Evolutionary conservation across 75 land plant genomes (phyloP), one percentile per base, ranked within the genome.

Genomic region (Cunninghamia lanceolata): DNA sequence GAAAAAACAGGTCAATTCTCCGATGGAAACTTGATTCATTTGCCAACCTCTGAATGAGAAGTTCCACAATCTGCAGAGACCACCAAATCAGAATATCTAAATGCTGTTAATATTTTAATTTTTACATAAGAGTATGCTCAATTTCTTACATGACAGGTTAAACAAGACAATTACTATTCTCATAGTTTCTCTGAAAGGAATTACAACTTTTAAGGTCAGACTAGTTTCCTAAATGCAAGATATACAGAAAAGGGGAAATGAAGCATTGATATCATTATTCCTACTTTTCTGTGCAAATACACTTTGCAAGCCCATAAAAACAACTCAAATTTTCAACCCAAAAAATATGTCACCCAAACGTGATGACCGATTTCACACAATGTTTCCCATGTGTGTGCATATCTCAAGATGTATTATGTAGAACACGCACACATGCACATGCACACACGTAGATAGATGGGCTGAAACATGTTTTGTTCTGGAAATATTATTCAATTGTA

Each of bases 1-100:
- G 98, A 85, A 98, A 98, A 85, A 97, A 97, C 13, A 95, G 89
- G 84, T 98, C 99, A 59, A 98, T 90, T 85, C 92, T 91, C 5
- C 94, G 96, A 90, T 95, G 97, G 73, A 91, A 92, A 86, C 94
- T 95, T n/a, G 93, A 88, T 89, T 98, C 99, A 84, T 56, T 91
- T 86, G 97, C 98, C 92, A 98, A 86, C 87, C 94, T 97, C 38
- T 75, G 91, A 34, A 93, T 90, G 53, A 98, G 97, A 70, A 97
- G 88, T 66, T 95, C 99, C 42, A 98, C 92, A 82, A 98, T 92
- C 99, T 98, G 89, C 88, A 92, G 8, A 32, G 21, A 32, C 46
- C 63, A 83, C 63, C 40, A 54, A 4, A 53, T 11, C 50, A 43
- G 45, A 10, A 42, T 28, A 80, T 25, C 32, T 80, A 42, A 42